A percentile compares a stretch with the other conserved stretches of the same genome.
Conservation (phyloP, 768 basidiomycete genomes). For the Amylocystis lapponica region DNA sequence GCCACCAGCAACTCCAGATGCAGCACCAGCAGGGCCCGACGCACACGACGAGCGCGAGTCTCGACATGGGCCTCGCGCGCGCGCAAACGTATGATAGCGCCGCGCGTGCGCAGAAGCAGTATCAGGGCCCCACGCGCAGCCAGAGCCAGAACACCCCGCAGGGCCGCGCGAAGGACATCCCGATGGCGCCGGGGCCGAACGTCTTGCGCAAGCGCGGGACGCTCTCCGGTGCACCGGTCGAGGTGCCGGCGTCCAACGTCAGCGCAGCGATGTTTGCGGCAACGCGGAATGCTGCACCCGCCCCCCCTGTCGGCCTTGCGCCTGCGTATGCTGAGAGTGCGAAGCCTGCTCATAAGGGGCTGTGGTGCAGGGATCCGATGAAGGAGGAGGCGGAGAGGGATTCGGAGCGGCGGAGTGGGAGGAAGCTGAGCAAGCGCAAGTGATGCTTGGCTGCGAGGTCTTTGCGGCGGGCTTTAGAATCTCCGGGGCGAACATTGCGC, state of each 20-base stretch:
- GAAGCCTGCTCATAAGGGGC: slow-evolving; percentile 2
- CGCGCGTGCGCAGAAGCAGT: background rate
- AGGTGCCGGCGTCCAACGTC: slow-evolving; percentile 11
- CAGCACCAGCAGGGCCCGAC: background rate
- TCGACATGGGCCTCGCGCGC: background rate
- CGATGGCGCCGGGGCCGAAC: slow-evolving; percentile 18
- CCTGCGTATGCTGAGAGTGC: background rate
- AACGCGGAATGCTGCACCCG: slow-evolving; percentile 6
- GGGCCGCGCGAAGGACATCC: slow-evolving; percentile 16
- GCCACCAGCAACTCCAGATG: slow-evolving; percentile 4
- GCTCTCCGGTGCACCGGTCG: slow-evolving; percentile 2
- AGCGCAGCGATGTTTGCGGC: slow-evolving; percentile 19
- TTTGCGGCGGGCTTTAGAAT: no score
- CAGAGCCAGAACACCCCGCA: slow-evolving; percentile 2
- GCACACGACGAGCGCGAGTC: background rate
- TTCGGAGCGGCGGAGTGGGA: slow-evolving; percentile 1
- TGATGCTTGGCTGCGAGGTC: no score
- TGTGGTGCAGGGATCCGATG: slow-evolving; percentile 4
- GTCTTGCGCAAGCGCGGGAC: slow-evolving; percentile 22
- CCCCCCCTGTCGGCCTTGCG: no score
- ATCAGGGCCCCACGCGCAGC: background rate
- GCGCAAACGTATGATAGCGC: background rate
- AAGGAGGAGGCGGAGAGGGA: slow-evolving; percentile 15
- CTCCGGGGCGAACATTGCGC: no score
- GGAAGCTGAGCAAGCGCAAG: slow-evolving; percentile 25